Evolutionary conservation across 768 basidiomycete genomes (phyloP).

Genomic region (Inosperma sp.): DNA sequence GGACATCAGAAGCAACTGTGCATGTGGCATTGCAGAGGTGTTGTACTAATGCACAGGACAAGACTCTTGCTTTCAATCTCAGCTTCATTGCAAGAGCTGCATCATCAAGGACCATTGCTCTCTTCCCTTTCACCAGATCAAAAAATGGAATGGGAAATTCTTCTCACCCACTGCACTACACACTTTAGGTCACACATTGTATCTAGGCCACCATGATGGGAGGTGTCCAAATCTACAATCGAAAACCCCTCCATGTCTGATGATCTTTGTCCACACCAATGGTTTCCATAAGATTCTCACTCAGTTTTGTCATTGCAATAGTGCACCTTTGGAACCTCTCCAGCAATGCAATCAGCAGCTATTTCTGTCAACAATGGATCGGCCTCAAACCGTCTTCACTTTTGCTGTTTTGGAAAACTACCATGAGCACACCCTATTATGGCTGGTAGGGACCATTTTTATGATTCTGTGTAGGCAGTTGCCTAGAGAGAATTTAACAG

Average conservation of each 20-base stretch:
- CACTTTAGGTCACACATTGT: slow-evolving; percentile 2
- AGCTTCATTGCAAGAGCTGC: slow-evolving; percentile 10
- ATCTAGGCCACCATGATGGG: slow-evolving; percentile 15
- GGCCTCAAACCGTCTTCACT: slow-evolving; percentile 4
- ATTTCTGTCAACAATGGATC: slow-evolving; percentile 6
- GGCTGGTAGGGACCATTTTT: no score
- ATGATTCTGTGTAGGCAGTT: no score
- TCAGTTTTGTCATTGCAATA: slow-evolving; percentile 11
- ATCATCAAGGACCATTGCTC: slow-evolving; percentile 12
- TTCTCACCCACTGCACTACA: slow-evolving; percentile 10
- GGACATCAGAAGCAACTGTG: not conserved
- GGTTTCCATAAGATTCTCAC: slow-evolving; percentile 14
- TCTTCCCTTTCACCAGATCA: slow-evolving; percentile 17
- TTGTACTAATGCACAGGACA: slow-evolving; percentile 1
- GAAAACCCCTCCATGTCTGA: not conserved
- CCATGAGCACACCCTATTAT: not conserved
- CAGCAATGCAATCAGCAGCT: slow-evolving; percentile 5
- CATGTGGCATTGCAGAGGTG: not conserved
- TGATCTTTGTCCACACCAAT: slow-evolving; percentile 17
- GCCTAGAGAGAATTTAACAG: no score
- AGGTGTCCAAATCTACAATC: slow-evolving; percentile 12
- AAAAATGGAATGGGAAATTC: slow-evolving; percentile 15
- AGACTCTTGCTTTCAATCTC: slow-evolving; percentile 4
- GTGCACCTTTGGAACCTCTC: not conserved
- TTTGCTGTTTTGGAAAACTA: slow-evolving; percentile 5